phyloP scores from a whole-genome alignment of 2,329 filamentous ascomycete species.

The Stemphylium beticola region DNA sequence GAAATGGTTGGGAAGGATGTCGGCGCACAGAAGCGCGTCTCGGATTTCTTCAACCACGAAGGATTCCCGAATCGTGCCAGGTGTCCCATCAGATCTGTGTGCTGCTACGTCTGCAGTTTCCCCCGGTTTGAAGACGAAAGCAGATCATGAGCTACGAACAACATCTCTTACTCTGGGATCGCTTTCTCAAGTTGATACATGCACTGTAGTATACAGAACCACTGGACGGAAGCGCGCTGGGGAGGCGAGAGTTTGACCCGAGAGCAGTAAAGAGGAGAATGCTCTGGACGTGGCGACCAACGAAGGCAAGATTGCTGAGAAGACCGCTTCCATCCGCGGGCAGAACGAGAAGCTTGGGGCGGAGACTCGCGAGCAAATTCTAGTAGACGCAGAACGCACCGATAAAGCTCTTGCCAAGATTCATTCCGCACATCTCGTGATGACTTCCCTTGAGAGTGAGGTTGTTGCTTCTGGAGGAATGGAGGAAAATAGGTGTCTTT shows the following conservation, averaged over 20 bases:
- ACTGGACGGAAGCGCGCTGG: conserved; percentile 7
- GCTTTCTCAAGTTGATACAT: background rate
- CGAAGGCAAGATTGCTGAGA: conserved; percentile 16
- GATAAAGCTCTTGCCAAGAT: conserved; percentile 23
- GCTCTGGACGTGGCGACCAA: conserved; percentile 14
- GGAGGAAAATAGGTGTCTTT: background rate
- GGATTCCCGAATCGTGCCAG: background rate
- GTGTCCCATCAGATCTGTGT: background rate
- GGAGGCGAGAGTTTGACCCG: background rate
- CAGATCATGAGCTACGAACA: background rate
- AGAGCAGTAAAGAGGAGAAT: conserved; percentile 14
- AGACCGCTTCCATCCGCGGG: conserved; percentile 16
- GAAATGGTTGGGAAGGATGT: conserved; percentile 17
- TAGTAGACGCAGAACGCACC: conserved; percentile 16
- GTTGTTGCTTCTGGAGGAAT: background rate
- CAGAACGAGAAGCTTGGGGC: conserved; percentile 15
- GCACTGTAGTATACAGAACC: conserved; percentile 1
- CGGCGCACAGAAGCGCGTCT: conserved; percentile 7
- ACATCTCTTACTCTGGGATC: background rate
- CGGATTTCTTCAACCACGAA: background rate
- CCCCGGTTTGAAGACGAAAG: no score
- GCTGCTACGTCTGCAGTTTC: background rate
- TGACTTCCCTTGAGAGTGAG: conserved; percentile 1
- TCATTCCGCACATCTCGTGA: conserved; percentile 5
- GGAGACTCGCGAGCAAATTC: conserved; percentile 5